Evolutionary conservation across 2,329 filamentous ascomycete species (phyloP), one percentile per base, ranked within the genome.

Genomic region (Leptographium radiaticola): DNA sequence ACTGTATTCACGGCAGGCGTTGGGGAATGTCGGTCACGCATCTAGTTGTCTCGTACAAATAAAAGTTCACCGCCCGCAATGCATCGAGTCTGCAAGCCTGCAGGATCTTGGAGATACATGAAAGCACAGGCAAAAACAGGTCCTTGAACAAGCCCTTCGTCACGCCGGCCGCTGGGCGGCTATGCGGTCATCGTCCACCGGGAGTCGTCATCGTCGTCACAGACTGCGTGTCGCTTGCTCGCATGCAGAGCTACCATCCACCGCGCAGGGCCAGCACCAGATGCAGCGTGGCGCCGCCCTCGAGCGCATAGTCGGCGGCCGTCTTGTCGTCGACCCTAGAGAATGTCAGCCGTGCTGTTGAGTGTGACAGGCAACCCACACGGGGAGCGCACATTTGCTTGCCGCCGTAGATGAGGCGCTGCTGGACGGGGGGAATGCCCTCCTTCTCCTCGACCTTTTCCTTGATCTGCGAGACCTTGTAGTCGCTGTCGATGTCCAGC

Each of bases 401-500:
- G 65, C 93, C 93, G 53, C 91, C 89, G 67, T 86, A 96, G 65
- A 98, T 98, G 60, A 98, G 75, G 56, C 93, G 84, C 72, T 98
- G 93, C 72, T 98, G 93, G 18, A 93, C 89, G 1, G 93, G 93
- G 45, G 93, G 91, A 63, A 98, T 98, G 55, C 93, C 93, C 68
- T 97, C 93, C 73, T 97, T 97, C 75, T 98, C 93, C 71, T 98
- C 93, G 54, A 98, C 93, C 65, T 91, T 90, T 73, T 97, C 93
- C 78, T 98, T 98, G 77, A 98, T 97, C 69, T 90, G 84, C 43
- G 86, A 84, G 62, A 97, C 87, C 80, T 90, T 95, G 79, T 95
- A 95, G 65, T 89, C 84, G 52, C 82, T 77, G 75, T 97, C 93
- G 67, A 98, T 95, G 67, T 97, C 90, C 64, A 98, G 83, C 77